phyloP scores from a whole-genome alignment of 352 stramenopile genomes.

The Lagenidium giganteum region DNA sequence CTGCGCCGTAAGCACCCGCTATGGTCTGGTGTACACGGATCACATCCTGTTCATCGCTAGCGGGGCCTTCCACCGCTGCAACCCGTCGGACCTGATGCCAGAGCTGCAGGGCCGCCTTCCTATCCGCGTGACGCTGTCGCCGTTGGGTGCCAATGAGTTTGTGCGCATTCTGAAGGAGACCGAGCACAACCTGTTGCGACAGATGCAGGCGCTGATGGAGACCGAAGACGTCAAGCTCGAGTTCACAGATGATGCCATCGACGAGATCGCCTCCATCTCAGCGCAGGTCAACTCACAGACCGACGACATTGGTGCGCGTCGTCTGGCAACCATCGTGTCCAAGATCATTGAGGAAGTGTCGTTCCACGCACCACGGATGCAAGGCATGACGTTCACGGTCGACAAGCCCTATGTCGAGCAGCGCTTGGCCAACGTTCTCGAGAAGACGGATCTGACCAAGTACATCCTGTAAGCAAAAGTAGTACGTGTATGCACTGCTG shows the following conservation, averaged over 20 bases:
- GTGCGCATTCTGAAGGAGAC: constrained; percentile 98
- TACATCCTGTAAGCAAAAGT: constrained; percentile 92
- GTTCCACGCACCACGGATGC: constrained; percentile 94
- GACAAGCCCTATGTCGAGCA: constrained; percentile 92
- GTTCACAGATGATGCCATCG: constrained; percentile 95
- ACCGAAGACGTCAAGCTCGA: constrained; percentile 93
- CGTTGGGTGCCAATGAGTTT: constrained; percentile 96
- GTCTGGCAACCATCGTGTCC: constrained; percentile 96
- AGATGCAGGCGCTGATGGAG: constrained; percentile 95
- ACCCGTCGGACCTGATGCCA: constrained; percentile 96
- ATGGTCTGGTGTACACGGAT: constrained; percentile 95
- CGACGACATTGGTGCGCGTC: constrained; percentile 97
- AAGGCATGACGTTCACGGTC: constrained; percentile 77
- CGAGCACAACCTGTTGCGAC: constrained; percentile 93
- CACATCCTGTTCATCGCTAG: constrained; percentile 98
- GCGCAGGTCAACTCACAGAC: constrained; percentile 93
- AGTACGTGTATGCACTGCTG: constrained; percentile 16
- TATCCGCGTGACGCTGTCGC: constrained; percentile 97
- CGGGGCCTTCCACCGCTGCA: constrained; percentile 96
- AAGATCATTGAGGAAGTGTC: constrained; percentile 98
- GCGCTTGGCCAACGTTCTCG: constrained; percentile 90
- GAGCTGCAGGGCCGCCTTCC: constrained; percentile 97
- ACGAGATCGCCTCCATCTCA: constrained; percentile 95
- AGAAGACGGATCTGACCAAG: constrained; percentile 94
- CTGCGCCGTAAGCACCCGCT: constrained; percentile 92